Conservation (phyloP, 768 basidiomycete genomes). For the Kwoniella sp. region DNA sequence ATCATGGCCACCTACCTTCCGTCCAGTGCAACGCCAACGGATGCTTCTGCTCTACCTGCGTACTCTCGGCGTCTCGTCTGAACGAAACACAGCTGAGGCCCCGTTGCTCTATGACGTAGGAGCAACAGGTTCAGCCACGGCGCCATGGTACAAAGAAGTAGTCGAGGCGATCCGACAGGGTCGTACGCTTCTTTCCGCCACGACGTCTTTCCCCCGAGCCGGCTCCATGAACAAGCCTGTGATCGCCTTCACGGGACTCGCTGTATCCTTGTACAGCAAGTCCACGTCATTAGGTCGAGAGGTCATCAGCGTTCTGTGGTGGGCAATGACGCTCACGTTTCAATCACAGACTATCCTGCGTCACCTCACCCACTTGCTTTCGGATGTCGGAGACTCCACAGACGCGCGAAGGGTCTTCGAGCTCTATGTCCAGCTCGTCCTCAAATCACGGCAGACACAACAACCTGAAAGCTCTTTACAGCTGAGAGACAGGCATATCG, state of each 20-base stretch:
- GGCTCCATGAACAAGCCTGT: conserved; percentile 73
- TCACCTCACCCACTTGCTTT: conserved; percentile 72
- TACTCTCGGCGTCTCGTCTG: conserved; percentile 56
- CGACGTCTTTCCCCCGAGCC: conserved; percentile 73
- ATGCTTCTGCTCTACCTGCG: conserved; percentile 69
- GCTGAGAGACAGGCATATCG: conserved; percentile 37
- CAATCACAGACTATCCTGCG: conserved; percentile 81
- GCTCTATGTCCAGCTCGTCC: conserved; percentile 77
- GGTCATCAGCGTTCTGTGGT: conserved; percentile 68
- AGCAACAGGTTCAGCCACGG: conserved; percentile 13
- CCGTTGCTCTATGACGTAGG: conserved; percentile 16
- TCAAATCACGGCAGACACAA: conserved; percentile 70
- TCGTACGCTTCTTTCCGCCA: conserved; percentile 62
- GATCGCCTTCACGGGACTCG: conserved; percentile 69
- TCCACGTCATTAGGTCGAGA: conserved; percentile 11
- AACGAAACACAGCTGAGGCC: conserved; percentile 28
- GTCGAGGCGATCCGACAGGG: conserved; percentile 68
- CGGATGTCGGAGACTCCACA: conserved; percentile 53
- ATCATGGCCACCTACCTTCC: conserved; percentile 75
- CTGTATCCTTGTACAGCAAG: conserved; percentile 19
- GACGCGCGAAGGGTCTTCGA: conserved; percentile 63
- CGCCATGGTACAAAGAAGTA: conserved; percentile 62
- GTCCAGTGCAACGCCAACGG: conserved; percentile 68
- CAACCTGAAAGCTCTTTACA: conserved; percentile 46
- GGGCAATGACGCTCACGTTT: conserved; percentile 90